Conservation (phyloP, 805 yeast species). For the Lachancea fermentati region DNA sequence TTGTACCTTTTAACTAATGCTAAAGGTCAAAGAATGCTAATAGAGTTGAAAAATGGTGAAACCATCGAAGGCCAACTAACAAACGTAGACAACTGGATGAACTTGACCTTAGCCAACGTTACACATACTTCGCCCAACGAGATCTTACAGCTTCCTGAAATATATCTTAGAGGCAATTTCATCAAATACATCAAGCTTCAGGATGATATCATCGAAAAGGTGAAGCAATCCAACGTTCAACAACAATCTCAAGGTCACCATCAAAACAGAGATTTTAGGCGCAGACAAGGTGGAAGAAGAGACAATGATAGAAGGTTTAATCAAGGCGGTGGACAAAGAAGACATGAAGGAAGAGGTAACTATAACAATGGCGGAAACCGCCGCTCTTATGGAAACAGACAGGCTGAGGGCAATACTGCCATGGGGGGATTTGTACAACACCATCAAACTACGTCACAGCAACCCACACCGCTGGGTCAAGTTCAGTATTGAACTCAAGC, state of each 20-base stretch:
- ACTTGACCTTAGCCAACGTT: slow-evolving; percentile 74
- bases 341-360: slow-evolving; percentile 23
- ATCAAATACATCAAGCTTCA: slow-evolving; percentile 74
- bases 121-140: slow-evolving; percentile 49
- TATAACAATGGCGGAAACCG: slow-evolving; percentile 11
- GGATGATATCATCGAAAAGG: slow-evolving; percentile 69
- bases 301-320: slow-evolving; percentile 32
- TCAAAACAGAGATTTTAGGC: slow-evolving; percentile 28
- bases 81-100: slow-evolving; percentile 95
- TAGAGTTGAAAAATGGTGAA: slow-evolving; percentile 90
- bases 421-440: slow-evolving; percentile 32
- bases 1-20: slow-evolving; percentile 85
- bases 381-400: slow-evolving; percentile 9
- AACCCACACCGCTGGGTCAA: slow-evolving; percentile 4
- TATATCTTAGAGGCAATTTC: slow-evolving; percentile 80
- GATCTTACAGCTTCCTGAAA: slow-evolving; percentile 61
- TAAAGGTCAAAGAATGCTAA: slow-evolving; percentile 78
- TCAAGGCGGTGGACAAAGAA: slow-evolving; percentile 25
- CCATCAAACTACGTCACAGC: slow-evolving; percentile 15
- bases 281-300: slow-evolving; percentile 19
- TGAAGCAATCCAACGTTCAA: slow-evolving; percentile 42
- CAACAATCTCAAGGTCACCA: slow-evolving; percentile 22
- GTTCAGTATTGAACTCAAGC: not conserved
- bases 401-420: slow-evolving; percentile 16
- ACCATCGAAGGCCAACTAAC: slow-evolving; percentile 76